Evolutionary conservation across 2,329 filamentous ascomycete species (phyloP).

Genomic region (Aureobasidium sp.): DNA sequence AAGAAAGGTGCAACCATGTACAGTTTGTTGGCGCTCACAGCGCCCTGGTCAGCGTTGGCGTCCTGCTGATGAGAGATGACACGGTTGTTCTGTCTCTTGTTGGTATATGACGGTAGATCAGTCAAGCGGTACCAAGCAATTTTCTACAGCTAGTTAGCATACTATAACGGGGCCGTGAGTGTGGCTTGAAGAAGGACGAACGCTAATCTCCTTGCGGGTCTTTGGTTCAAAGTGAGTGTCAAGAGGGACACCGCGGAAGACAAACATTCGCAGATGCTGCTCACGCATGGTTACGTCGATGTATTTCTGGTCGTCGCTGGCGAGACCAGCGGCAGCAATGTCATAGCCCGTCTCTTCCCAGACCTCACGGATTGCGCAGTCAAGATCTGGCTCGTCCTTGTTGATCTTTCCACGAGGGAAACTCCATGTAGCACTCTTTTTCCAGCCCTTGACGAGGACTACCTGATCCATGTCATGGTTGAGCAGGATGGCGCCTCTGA

Average conservation of each 20-base stretch:
- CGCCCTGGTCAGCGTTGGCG: slow-evolving; percentile 36
- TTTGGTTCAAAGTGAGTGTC: slow-evolving; percentile 81
- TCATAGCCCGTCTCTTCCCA: slow-evolving; percentile 96
- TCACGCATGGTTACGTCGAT: slow-evolving; percentile 87
- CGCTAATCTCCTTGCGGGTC: slow-evolving; percentile 91
- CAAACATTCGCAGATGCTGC: slow-evolving; percentile 86
- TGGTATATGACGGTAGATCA: slow-evolving; percentile 74
- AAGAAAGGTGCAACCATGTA: slow-evolving; percentile 98
- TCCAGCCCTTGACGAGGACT: slow-evolving; percentile 94
- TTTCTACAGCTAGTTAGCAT: slow-evolving; percentile 38
- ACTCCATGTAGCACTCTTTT: slow-evolving; percentile 92
- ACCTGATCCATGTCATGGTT: slow-evolving; percentile 92
- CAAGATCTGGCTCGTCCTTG: slow-evolving; percentile 88
- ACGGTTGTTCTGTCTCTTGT: slow-evolving; percentile 51
- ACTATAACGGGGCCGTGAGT: background rate
- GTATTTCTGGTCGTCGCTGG: slow-evolving; percentile 58
- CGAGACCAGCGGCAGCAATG: slow-evolving; percentile 63
- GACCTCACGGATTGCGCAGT: slow-evolving; percentile 88
- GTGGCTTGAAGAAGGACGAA: slow-evolving; percentile 13
- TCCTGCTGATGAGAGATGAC: slow-evolving; percentile 38
- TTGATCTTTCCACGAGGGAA: slow-evolving; percentile 98
- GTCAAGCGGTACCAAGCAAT: slow-evolving; percentile 91
- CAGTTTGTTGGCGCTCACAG: slow-evolving; percentile 72
- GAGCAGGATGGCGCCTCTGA: slow-evolving; percentile 86
- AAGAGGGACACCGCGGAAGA: slow-evolving; percentile 81